Base-by-base conservation (phyloP, 768 basidiomycete genomes). In the Hemileccinum rubropunctum region DNA sequence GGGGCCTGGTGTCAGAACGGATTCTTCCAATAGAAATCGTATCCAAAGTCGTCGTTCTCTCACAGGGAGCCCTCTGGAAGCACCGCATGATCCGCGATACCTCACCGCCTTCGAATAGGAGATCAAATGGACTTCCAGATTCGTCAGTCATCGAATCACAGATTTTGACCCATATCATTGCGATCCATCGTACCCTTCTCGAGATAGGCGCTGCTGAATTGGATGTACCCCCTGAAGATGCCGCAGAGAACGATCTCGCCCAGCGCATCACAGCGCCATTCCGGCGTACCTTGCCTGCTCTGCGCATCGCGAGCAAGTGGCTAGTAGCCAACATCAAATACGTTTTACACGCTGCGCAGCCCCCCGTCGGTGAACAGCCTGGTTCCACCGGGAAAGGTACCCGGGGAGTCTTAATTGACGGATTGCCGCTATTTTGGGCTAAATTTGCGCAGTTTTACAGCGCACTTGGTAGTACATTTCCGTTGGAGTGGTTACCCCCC, bases 221-320 rank as follows among this genome's bases (percentile, higher is more conserved):
- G 12, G 70, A 74, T 28, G 72, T 76, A 0, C 77, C 79, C 9
- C 73, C 81, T 11, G 72, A 77, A 56, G 84, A 85, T 51, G 67
- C 67, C 6, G 71, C 72, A 23, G 78, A 81, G 53, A 68, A 76
- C 33, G 83, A 85, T 62, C 74, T 92, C 12, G 89, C 88, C 5
- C 85, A 88, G 65, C 77, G 79, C 20, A 97, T 99, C 61, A 88
- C 88, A 2, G 94, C 94, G 1, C 78, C 80, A 12, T 87, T 98
- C 53, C 77, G 95, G 42, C 79, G 97, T 26, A 86, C 88, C 6
- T 73, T 98, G 6, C 94, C 94, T 5, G 86, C 91, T 6, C 71
- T 98, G 30, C 82, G 95, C 17, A 84, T 98, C 48, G 83, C 86
- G 5, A 85, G 84, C 60, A 95, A 93, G 64, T 99, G 97, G 97